Percentiles rank a stretch among this genome's conserved stretches.
Evolutionary conservation across 257 asterid genomes (phyloP).

Genomic region (Solanum acaule): DNA sequence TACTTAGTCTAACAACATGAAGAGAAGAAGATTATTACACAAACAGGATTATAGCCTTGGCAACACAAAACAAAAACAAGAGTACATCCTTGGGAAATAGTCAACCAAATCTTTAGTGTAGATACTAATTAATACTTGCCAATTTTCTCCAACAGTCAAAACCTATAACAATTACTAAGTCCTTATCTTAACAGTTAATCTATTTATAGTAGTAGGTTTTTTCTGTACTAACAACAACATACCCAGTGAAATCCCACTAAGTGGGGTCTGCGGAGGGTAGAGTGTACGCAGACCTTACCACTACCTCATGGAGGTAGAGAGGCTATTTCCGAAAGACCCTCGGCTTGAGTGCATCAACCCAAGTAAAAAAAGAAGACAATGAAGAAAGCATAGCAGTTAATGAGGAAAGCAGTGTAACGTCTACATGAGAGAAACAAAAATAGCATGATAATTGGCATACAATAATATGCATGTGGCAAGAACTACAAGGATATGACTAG

Average conservation of each 20-base stretch:
- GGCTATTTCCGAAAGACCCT: background rate
- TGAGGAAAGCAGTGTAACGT: background rate
- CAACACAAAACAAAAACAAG: background rate
- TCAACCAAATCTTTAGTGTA: background rate
- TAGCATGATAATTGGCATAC: background rate
- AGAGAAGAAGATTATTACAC: background rate
- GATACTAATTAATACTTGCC: background rate
- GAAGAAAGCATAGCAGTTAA: background rate
- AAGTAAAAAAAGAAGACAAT: background rate
- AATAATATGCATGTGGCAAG: background rate
- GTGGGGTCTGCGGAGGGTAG: background rate
- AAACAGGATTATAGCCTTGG: background rate
- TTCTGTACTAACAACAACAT: background rate
- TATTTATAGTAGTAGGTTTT: background rate
- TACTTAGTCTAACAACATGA: background rate
- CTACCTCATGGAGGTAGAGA: too few relatives aligned
- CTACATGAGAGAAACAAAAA: background rate
- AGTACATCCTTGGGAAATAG: background rate
- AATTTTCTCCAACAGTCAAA: background rate
- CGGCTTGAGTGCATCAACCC: background rate
- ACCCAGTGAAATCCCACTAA: background rate
- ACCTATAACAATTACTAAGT: background rate
- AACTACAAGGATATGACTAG: background rate
- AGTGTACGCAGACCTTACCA: background rate
- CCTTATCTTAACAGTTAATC: background rate